Conservation (phyloP, 2,329 filamentous ascomycete species). For the Alternaria panax region DNA sequence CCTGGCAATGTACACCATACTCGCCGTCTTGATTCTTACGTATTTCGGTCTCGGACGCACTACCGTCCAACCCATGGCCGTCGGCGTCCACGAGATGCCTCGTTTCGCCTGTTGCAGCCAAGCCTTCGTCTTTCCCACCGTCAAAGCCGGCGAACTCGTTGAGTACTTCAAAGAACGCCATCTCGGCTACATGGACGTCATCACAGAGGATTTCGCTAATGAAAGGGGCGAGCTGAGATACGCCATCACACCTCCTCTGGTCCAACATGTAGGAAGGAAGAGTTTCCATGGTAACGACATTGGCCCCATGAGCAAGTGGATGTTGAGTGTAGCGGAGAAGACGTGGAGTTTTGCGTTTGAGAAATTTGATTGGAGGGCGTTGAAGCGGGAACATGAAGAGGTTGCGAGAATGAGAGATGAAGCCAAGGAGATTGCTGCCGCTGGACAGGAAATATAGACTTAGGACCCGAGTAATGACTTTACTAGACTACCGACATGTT, state of each 20-base stretch:
- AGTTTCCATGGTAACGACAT: conserved; percentile 48
- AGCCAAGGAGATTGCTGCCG: neutral
- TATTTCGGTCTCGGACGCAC: conserved; percentile 54
- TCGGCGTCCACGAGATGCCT: conserved; percentile 52
- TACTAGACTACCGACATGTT: neutral
- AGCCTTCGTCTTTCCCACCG: conserved; percentile 54
- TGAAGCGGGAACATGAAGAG: conserved; percentile 41
- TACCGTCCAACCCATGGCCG: conserved; percentile 47
- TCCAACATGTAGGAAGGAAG: conserved; percentile 56
- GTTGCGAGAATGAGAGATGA: conserved; percentile 15
- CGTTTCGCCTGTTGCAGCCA: conserved; percentile 56
- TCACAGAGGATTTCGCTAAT: conserved; percentile 54
- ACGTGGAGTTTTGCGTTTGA: conserved; percentile 54
- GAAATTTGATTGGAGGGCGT: conserved; percentile 31
- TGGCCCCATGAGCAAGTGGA: conserved; percentile 36
- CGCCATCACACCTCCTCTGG: conserved; percentile 52
- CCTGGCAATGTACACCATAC: conserved; percentile 26
- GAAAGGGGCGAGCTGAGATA: conserved; percentile 49
- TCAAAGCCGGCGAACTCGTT: conserved; percentile 35
- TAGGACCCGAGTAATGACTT: neutral
- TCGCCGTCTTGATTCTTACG: conserved; percentile 32
- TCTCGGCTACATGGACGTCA: conserved; percentile 50
- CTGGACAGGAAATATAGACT: neutral
- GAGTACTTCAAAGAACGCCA: conserved; percentile 43
- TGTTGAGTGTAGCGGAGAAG: conserved; percentile 44